Evolutionary conservation across 208 protist species (phyloP).

Genomic region (Leishmania braziliensis): DNA sequence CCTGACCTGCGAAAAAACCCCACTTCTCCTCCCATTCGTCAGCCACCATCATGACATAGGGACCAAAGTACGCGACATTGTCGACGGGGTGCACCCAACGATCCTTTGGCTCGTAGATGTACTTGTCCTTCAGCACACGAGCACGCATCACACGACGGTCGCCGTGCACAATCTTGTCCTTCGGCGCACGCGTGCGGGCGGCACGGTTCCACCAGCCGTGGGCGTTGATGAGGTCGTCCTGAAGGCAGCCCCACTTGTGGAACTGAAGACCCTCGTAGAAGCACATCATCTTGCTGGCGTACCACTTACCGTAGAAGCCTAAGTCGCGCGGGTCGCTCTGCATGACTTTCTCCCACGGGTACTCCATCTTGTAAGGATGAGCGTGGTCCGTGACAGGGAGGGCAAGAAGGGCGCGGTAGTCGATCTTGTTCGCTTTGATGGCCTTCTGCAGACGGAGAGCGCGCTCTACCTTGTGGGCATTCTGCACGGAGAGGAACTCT

Average conservation of each 20-base stretch:
- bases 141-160: constrained; percentile 89
- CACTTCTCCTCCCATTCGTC: constrained; percentile 95
- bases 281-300: constrained; percentile 90
- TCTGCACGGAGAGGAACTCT: constrained; percentile 88
- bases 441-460: constrained; percentile 87
- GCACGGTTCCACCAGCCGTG: constrained; percentile 91
- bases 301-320: constrained; percentile 88
- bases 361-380: constrained; percentile 94
- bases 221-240: constrained; percentile 91
- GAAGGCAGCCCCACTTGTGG: constrained; percentile 90
- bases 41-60: constrained; percentile 92
- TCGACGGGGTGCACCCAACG: constrained; percentile 91
- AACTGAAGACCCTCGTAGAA: constrained; percentile 89
- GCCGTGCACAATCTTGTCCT: constrained; percentile 88
- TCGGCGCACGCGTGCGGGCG: constrained; percentile 80
- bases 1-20: constrained; percentile 92
- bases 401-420: constrained; percentile 87
- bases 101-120: constrained; percentile 91
- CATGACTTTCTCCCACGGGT: constrained; percentile 92
- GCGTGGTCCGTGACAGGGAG: constrained; percentile 91
- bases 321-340: constrained; percentile 79
- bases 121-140: constrained; percentile 89
- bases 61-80: constrained; percentile 91
- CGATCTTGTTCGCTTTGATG: constrained; percentile 93
- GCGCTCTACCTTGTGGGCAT: constrained; percentile 89